These are phyloP conservation scores for Globisporangium nodosum DNA, from an alignment of 352 stramenopile genomes.

Conservation along the genomic window DNA sequence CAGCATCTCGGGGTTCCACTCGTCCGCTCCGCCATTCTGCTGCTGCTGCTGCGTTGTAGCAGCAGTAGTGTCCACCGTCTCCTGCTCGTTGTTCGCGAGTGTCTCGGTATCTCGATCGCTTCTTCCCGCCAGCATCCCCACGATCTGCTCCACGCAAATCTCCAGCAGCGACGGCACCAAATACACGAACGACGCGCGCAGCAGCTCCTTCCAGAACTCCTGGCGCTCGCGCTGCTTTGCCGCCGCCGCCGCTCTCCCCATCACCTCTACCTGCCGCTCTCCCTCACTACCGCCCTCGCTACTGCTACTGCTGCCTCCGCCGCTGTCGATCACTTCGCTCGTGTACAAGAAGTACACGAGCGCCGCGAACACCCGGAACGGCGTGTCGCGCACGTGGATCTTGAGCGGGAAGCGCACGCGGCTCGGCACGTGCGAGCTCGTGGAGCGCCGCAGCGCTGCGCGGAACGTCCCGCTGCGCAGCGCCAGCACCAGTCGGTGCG, in stretches of 20 bases:
- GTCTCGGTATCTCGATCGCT: neutral
- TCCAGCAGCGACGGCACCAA: conserved; percentile 58
- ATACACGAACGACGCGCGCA: conserved; percentile 69
- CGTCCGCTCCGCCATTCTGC: neutral
- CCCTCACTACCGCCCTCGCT: too few species aligned
- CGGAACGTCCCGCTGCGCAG: conserved; percentile 73
- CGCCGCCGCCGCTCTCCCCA: neutral
- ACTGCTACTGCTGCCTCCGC: neutral
- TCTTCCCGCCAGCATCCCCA: conserved; percentile 14
- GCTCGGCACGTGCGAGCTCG: conserved; percentile 58
- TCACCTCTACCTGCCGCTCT: neutral
- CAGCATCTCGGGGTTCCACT: conserved; percentile 13
- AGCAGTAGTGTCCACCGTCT: neutral
- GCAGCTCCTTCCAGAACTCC: conserved; percentile 60
- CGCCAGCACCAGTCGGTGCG: conserved; percentile 67
- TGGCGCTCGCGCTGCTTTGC: conserved; percentile 15
- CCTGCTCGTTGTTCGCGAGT: neutral
- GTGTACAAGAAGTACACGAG: conserved; percentile 75
- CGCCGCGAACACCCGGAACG: conserved; percentile 62
- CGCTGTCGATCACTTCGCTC: conserved; percentile 33
- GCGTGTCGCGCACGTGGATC: conserved; percentile 78
- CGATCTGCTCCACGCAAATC: conserved; percentile 53
- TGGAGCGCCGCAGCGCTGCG: conserved; percentile 48
- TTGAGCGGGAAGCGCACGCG: conserved; percentile 78
- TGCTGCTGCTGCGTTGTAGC: neutral